phyloP scores from a whole-genome alignment of 2,329 filamentous ascomycete genomes.

The Xylariaceae sp. region DNA sequence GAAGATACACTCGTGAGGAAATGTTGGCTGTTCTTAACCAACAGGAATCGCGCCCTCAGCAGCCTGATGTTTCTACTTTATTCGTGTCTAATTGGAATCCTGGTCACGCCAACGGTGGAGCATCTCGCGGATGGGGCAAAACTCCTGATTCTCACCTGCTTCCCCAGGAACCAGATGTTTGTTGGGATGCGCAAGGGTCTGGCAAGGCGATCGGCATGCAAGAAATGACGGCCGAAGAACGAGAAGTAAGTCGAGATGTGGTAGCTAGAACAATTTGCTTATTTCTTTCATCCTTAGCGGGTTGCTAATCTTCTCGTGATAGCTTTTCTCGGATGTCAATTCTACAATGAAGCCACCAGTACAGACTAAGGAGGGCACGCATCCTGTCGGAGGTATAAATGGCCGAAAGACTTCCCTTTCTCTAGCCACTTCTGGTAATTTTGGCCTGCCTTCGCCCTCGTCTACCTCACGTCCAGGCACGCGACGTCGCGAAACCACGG shows the following conservation, averaged over 20 bases:
- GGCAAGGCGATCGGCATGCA: conserved; percentile 66
- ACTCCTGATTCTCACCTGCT: conserved; percentile 65
- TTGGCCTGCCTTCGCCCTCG: conserved; percentile 68
- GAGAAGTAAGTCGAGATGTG: conserved; percentile 42
- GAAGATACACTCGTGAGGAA: conserved; percentile 72
- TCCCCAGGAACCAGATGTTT: conserved; percentile 79
- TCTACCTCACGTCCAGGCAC: conserved; percentile 64
- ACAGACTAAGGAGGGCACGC: conserved; percentile 61
- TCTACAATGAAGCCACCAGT: conserved; percentile 83
- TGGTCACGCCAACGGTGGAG: conserved; percentile 59
- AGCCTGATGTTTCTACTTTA: conserved; percentile 58
- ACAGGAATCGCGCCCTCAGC: conserved; percentile 42
- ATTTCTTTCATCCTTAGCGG: conserved; percentile 14
- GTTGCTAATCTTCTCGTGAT: conserved; percentile 24
- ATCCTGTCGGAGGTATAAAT: conserved; percentile 51
- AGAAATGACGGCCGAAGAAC: conserved; percentile 61
- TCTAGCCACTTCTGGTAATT: conserved; percentile 57
- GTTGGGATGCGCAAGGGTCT: conserved; percentile 74
- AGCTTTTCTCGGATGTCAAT: conserved; percentile 88
- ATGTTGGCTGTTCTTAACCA: conserved; percentile 63
- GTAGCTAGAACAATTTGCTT: background rate
- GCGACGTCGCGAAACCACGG: conserved; percentile 75
- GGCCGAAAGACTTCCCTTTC: conserved; percentile 81
- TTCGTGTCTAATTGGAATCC: conserved; percentile 78
- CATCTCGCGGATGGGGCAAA: conserved; percentile 68